Percentiles rank a stretch among this genome's conserved stretches.
These are phyloP conservation scores for Oryza brachyantha DNA, from an alignment of 176 grass and related monocot species.

Conservation along the genomic window DNA sequence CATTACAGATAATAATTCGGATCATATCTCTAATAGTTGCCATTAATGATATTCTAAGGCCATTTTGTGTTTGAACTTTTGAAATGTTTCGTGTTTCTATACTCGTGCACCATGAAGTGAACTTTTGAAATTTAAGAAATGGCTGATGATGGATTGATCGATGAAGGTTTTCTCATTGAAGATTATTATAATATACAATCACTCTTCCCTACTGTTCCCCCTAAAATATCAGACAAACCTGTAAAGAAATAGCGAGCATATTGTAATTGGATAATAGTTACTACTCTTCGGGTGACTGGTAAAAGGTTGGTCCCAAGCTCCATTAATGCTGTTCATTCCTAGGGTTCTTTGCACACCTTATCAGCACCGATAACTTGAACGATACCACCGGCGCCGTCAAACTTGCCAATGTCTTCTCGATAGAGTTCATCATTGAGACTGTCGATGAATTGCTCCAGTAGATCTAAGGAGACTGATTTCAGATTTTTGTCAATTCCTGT, in stretches of 20 bases:
- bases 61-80: not conserved
- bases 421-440: slow-evolving; percentile 83
- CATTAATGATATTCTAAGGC: not conserved
- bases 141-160: not conserved
- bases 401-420: slow-evolving; percentile 93
- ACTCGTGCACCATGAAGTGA: not conserved
- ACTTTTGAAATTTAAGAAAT: not conserved
- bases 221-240: too few species aligned
- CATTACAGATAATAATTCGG: too few species aligned
- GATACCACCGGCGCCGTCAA: slow-evolving; percentile 90
- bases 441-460: slow-evolving; percentile 45
- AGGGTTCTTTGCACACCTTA: slow-evolving; percentile 65
- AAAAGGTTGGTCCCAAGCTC: slow-evolving; percentile 44
- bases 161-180: not conserved
- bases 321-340: slow-evolving; percentile 24
- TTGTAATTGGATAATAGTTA: not conserved
- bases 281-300: slow-evolving; percentile 57
- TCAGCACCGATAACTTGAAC: slow-evolving; percentile 76
- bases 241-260: too few species aligned
- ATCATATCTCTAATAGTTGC: too few species aligned
- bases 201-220: too few species aligned
- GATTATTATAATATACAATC: too few species aligned
- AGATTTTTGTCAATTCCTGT: not conserved
- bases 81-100: not conserved
- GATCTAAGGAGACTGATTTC: slow-evolving; percentile 5